phyloP scores from a whole-genome alignment of 2,329 filamentous ascomycete genomes.

The Alternaria rosae region DNA sequence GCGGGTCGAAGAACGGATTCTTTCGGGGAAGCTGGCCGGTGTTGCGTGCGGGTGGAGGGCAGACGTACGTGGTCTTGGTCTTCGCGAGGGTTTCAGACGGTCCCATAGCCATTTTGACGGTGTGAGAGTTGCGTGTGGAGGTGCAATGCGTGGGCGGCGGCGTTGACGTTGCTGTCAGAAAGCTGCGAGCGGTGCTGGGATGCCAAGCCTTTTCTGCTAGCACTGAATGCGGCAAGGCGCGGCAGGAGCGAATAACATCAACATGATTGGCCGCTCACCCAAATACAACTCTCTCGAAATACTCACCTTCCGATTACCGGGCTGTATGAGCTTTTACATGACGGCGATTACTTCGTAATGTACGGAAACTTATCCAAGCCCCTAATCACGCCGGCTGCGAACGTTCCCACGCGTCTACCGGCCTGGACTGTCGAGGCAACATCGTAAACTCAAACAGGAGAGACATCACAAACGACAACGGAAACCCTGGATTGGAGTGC shows the following conservation, averaged over 20 bases:
- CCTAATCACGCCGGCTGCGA: background rate
- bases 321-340: background rate
- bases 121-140: slow-evolving; percentile 21
- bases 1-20: slow-evolving; percentile 15
- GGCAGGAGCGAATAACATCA: background rate
- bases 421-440: background rate
- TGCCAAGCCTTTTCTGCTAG: slow-evolving; percentile 12
- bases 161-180: slow-evolving; percentile 25
- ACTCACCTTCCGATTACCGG: background rate
- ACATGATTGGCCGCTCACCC: background rate
- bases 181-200: slow-evolving; percentile 23
- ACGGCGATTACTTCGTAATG: background rate
- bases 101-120: slow-evolving; percentile 43
- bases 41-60: slow-evolving; percentile 4
- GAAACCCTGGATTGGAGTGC: background rate
- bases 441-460: background rate
- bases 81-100: slow-evolving; percentile 34
- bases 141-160: slow-evolving; percentile 28
- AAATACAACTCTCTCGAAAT: background rate
- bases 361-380: background rate
- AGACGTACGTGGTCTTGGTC: slow-evolving; percentile 41
- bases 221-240: slow-evolving; percentile 3
- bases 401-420: background rate
- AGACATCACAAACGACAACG: background rate
- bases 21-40: background rate